A percentile compares a stretch with the other conserved stretches of the same genome.
Evolutionary conservation across 2,329 filamentous ascomycete genomes (phyloP).

Genomic region (Lachnellula subtilissima): DNA sequence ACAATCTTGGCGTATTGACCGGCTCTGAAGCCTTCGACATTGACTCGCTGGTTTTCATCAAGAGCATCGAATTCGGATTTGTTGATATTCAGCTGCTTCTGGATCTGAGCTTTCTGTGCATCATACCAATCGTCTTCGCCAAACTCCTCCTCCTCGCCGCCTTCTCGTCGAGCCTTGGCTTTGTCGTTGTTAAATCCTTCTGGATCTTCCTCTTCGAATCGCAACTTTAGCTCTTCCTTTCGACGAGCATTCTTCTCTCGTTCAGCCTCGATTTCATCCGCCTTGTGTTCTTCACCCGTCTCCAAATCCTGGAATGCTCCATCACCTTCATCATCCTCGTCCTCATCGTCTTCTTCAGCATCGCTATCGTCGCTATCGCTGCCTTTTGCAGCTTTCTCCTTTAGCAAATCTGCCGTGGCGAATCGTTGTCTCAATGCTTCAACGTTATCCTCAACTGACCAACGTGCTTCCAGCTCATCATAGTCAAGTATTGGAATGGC

Average conservation of each 20-base stretch:
- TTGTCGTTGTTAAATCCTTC: conserved; percentile 93
- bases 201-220: conserved; percentile 97
- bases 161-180: conserved; percentile 66
- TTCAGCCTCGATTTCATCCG: conserved; percentile 68
- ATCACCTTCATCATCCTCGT: conserved; percentile 60
- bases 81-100: conserved; percentile 97
- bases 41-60: conserved; percentile 75
- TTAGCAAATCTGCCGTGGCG: conserved; percentile 62
- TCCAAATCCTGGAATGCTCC: conserved; percentile 85
- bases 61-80: conserved; percentile 85
- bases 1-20: conserved; percentile 92
- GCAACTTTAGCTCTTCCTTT: conserved; percentile 89
- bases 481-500: conserved; percentile 77
- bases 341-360: conserved; percentile 44
- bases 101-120: conserved; percentile 85
- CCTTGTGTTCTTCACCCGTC: conserved; percentile 58
- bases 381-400: conserved; percentile 47
- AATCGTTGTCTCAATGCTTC: conserved; percentile 72
- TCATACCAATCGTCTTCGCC: conserved; percentile 99
- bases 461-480: conserved; percentile 74
- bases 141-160: conserved; percentile 69
- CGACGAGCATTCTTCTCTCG: conserved; percentile 83
- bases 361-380: conserved; percentile 39
- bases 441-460: conserved; percentile 74
- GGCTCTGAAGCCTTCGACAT: conserved; percentile 85